Evolutionary conservation across 345 rosid species (phyloP), one percentile per base, ranked within the genome.

Genomic region (Corchorus capsularis): DNA sequence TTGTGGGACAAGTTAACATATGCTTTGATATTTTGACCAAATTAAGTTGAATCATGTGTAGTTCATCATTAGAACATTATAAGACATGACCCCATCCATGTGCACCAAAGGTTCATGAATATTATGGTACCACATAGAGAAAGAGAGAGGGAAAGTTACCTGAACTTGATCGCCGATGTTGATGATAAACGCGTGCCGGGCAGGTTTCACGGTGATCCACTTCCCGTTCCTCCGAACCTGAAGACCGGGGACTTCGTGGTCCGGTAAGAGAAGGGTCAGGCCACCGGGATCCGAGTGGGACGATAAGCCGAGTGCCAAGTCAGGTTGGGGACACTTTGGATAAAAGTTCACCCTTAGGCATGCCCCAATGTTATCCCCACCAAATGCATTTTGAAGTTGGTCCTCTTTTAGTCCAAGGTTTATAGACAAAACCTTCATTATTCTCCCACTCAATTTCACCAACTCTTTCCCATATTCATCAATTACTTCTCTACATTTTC

Each of bases 251-350:
- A 93, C 96, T 19, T 90, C 80, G 56, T 85, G 76, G 45, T 93
- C 98, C 34, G 98, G 96, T 77, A 96, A 79, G 52, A 96, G 87
- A 34, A 96, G 27, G 56, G 99, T 96, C 87, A 93, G 63, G 67
- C 98, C 98, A 0, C 98, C 98, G 0, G 99, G 99, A 60, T 96
- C 99, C 1, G 99, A 93, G 80, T 96, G 99, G 0, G 97, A 78
- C 0, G 99, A 93, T 41, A 96, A 81, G 8, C 99, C 98, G 0
- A 93, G 93, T 4, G 99, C 82, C 60, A 96, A 71, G 54, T 91
- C 93, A 2, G 99, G 99, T 41, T 91, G 95, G 2, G 99, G 99
- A 77, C 99, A 96, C 71, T 87, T 93, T 0, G 99, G 98, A 79
- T 96, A 96, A 77, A 88, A 96, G 50, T 96, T 96, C 32, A 91